Evolutionary conservation across 371 early-diverging fungal species (phyloP), one percentile per base, ranked within the genome.

Genomic region (Choanephora cucurbitarum): DNA sequence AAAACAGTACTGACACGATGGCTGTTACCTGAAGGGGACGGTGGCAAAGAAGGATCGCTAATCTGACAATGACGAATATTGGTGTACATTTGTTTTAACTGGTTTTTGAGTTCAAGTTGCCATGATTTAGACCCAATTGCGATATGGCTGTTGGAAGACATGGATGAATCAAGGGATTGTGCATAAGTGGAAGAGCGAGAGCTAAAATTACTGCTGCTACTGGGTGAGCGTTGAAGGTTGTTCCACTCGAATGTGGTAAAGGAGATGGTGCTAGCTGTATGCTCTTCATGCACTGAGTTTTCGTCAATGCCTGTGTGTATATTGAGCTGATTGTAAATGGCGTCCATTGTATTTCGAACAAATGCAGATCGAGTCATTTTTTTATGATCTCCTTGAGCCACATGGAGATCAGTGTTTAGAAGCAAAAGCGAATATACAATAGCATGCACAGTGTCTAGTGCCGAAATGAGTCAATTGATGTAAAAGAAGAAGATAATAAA

Each of bases 351-450:
- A 43, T 82, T 81, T 31, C 72, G 67, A 32, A 81, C 53, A 54
- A 84, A 84, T 41, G 73, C 82, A 1, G 66, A 55, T 13, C 70
- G 62, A 13, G 85, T 72, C 82, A 84, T 84, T 44, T 72, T 80
- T 8, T 78, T 80, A 34, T 67, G 59, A 19, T 79, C 81, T 3
- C 73, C 73, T 52, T 86, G 82, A 21, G 91, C 91, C 41, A 89
- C 80, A 62, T 93, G 91, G 33, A 94, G 77, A 66, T 96, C 96
- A 5, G 96, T 96, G 66, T 95, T 95, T 11, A 96, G 82, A 46
- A 96, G 67, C 51, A 96, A 69, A 5, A 93, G 51, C 10, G 93
- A 93, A 60, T 91, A 94, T 0, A 89, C 74, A 55, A 93, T 82
- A 9, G 89, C 87, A 58, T 96, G 88, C 0, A 92, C 89, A 21